Evolutionary conservation across 805 yeast genomes (phyloP).

Genomic region (Candida endomychidarum): DNA sequence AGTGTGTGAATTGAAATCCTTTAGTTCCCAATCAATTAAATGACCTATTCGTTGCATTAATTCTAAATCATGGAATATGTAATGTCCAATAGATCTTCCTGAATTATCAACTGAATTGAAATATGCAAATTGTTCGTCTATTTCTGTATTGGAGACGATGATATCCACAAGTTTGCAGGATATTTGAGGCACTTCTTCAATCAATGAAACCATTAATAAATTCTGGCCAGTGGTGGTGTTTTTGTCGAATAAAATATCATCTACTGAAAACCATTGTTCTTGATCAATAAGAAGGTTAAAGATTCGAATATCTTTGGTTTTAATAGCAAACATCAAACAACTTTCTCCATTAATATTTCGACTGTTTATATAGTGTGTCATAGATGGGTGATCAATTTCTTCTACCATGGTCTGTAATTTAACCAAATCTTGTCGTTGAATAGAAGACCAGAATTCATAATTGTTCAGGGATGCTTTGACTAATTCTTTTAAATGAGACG

Average conservation of each 20-base stretch:
- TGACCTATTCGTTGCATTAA: constrained; percentile 55
- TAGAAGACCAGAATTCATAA: constrained; percentile 51
- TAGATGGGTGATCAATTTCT: constrained; percentile 16
- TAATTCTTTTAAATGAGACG: constrained; percentile 26
- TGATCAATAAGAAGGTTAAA: constrained; percentile 48
- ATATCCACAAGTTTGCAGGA: constrained; percentile 45
- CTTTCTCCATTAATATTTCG: constrained; percentile 63
- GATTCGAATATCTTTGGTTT: constrained; percentile 42
- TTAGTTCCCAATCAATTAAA: constrained; percentile 64
- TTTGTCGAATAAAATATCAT: constrained; percentile 65
- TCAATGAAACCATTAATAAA: constrained; percentile 62
- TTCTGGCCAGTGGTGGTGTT: constrained; percentile 52
- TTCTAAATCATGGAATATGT: constrained; percentile 55
- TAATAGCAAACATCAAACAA: constrained; percentile 60
- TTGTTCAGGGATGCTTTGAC: constrained; percentile 47
- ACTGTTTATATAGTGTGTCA: constrained; percentile 24
- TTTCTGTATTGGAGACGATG: constrained; percentile 41
- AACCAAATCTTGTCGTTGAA: constrained; percentile 32
- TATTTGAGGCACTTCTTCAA: constrained; percentile 48
- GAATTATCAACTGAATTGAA: constrained; percentile 50
- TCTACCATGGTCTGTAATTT: constrained; percentile 18
- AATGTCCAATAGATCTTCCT: constrained; percentile 71
- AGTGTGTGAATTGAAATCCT: constrained; percentile 69
- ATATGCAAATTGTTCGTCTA: constrained; percentile 48
- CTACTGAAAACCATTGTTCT: constrained; percentile 55